Evolutionary conservation across 306 rosid species (phyloP), one percentile per base, ranked within the genome.

Genomic region (Cotoneaster glaucophyllus): DNA sequence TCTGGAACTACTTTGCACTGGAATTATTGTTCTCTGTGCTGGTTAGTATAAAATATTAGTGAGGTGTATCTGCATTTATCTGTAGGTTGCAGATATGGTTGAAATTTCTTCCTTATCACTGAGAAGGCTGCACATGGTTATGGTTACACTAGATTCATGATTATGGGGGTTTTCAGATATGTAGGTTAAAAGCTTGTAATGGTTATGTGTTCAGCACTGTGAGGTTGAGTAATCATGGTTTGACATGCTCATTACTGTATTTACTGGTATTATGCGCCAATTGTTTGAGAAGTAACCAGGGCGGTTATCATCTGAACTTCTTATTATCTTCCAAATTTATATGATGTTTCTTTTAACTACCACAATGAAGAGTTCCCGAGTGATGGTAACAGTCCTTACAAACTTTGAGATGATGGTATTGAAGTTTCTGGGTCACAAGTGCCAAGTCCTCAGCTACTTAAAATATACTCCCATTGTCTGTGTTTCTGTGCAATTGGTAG

Each of bases 311-410:
- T 78, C 65, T 75, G 76, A 87, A 77, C 78, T 80, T 81, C 77
- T 43, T 79, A 54, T 54, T 14, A 80, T 64, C 78, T 74, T 82
- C 77, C 73, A 67, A 67, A 17, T 52, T 44, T 41, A 76, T 69
- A 74, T 61, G 56, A 74, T 85, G 43, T 74, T 80, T 57, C 73
- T 69, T 80, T 81, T 81, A 70, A 53, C 71, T 74, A 64, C 78
- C 59, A 76, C 69, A 70, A 76, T 81, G 88, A 84, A 80, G 88
- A 80, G 76, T 74, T 84, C 87, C 70, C 68, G 59, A 74, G 68
- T 72, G 85, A 85, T 81, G 97, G 82, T 77, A 83, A 70, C 77
- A 74, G 80, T 79, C 71, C 78, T 79, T 82, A 78, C 85, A 84
- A 84, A 82, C 65, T 79, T 79, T 84, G 76, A 81, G 69, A 48